Conservation (phyloP, 768 basidiomycete species). For the Tricholoma saponaceum region DNA sequence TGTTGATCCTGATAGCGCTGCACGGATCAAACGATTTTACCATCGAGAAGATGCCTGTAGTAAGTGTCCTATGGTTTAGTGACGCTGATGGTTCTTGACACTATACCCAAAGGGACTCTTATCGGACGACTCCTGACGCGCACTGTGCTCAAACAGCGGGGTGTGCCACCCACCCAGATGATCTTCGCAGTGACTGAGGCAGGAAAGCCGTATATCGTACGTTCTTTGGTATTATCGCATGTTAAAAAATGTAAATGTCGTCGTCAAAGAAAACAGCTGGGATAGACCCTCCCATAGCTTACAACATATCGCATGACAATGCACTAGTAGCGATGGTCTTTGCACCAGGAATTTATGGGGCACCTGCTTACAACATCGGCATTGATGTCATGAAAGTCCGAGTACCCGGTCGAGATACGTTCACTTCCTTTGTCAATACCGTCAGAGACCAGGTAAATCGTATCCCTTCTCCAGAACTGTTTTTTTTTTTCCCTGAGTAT, state of each 20-base stretch:
- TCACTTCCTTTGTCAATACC: slow-evolving; percentile 57
- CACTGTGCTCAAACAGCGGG: slow-evolving; percentile 56
- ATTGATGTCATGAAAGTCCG: slow-evolving; percentile 80
- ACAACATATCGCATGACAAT: slow-evolving; percentile 83
- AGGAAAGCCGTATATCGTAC: slow-evolving; percentile 76
- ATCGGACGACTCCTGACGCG: slow-evolving; percentile 74
- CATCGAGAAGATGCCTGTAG: slow-evolving; percentile 74
- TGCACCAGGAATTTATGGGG: slow-evolving; percentile 36
- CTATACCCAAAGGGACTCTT: slow-evolving; percentile 52
- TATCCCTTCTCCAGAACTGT: neutral
- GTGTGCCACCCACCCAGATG: slow-evolving; percentile 43
- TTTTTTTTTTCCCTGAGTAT: slow-evolving; percentile 3
- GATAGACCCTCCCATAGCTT: slow-evolving; percentile 57
- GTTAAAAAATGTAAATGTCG: neutral
- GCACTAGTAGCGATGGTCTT: slow-evolving; percentile 66
- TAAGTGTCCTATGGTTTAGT: slow-evolving; percentile 28
- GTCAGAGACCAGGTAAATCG: slow-evolving; percentile 59
- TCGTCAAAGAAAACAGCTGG: slow-evolving; percentile 39
- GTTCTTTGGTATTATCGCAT: slow-evolving; percentile 19
- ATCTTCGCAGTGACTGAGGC: slow-evolving; percentile 52
- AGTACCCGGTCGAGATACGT: slow-evolving; percentile 53
- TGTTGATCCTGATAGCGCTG: slow-evolving; percentile 53
- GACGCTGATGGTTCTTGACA: neutral
- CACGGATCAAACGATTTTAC: slow-evolving; percentile 62
- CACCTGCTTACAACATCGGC: slow-evolving; percentile 61